Conservation (phyloP, 2,329 filamentous ascomycete genomes). For the Exophiala phaeomuriformis region DNA sequence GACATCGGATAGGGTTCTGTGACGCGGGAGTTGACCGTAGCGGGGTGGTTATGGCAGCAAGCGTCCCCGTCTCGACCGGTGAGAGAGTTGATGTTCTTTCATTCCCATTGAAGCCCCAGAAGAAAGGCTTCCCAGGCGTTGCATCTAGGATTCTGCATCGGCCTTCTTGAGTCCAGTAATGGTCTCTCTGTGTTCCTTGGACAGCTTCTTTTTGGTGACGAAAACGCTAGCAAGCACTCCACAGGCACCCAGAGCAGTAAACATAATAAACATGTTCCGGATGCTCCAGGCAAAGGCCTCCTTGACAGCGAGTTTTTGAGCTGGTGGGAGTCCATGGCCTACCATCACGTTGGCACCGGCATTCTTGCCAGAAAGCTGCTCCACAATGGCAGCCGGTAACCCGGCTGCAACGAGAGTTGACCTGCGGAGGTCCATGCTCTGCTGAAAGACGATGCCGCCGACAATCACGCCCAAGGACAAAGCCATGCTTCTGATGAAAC, state of each 20-base stretch:
- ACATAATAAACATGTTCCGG: slow-evolving; percentile 46
- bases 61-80: too few relatives aligned
- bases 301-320: slow-evolving; percentile 36
- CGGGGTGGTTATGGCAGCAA: too few relatives aligned
- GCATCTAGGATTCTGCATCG: not conserved
- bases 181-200: slow-evolving; percentile 37
- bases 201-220: slow-evolving; percentile 35
- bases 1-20: too few relatives aligned
- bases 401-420: slow-evolving; percentile 22
- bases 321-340: slow-evolving; percentile 25
- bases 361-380: slow-evolving; percentile 21
- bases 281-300: slow-evolving; percentile 39
- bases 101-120: too few relatives aligned
- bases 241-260: slow-evolving; percentile 13
- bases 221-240: slow-evolving; percentile 30
- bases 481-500: slow-evolving; percentile 53
- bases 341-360: slow-evolving; percentile 30
- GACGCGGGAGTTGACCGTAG: too few relatives aligned
- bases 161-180: slow-evolving; percentile 40
- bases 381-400: slow-evolving; percentile 25
- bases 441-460: slow-evolving; percentile 46
- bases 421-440: slow-evolving; percentile 29
- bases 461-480: slow-evolving; percentile 53
- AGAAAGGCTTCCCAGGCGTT: too few relatives aligned
- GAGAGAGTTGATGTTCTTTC: too few relatives aligned